Percentiles rank a stretch among this genome's conserved stretches.
Conservation (phyloP, 345 rosid genomes). For the Gossypium turneri region DNA sequence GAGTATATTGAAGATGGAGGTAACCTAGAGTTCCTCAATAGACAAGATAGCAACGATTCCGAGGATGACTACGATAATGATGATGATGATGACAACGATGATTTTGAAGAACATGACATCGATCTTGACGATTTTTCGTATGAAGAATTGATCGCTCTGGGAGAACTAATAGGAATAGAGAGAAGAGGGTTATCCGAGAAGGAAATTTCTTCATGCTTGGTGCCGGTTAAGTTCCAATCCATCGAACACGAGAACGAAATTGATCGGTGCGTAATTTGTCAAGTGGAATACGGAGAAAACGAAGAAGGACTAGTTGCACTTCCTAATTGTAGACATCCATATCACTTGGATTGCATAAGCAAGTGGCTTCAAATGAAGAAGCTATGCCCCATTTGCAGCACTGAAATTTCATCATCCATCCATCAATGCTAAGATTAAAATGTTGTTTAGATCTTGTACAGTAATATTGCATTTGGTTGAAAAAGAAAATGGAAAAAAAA, state of each 20-base stretch:
- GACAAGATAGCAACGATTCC: conserved; percentile 31
- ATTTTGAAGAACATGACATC: conserved; percentile 32
- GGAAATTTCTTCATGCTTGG: conserved; percentile 43
- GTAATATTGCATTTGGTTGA: no score
- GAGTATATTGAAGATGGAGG: conserved; percentile 41
- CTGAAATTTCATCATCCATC: conserved; percentile 43
- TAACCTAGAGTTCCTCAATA: conserved; percentile 43
- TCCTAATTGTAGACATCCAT: conserved; percentile 49
- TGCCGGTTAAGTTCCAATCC: conserved; percentile 10
- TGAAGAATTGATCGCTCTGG: conserved; percentile 66
- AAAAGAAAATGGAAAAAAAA: no score
- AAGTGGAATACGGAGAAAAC: conserved; percentile 62
- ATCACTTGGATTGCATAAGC: conserved; percentile 57
- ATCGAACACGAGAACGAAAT: conserved; percentile 27
- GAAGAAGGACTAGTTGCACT: conserved; percentile 49
- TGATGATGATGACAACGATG: conserved; percentile 19
- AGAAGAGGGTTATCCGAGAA: conserved; percentile 44
- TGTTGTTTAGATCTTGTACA: neutral
- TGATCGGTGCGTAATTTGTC: conserved; percentile 76
- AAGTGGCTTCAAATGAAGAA: conserved; percentile 67
- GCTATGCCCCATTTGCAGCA: conserved; percentile 70
- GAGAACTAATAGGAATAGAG: conserved; percentile 65
- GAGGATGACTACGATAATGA: conserved; percentile 16
- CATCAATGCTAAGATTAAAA: neutral
- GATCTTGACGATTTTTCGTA: conserved; percentile 68